Base-by-base conservation (phyloP, 2,329 filamentous ascomycete species). In the Xylaria sp. region DNA sequence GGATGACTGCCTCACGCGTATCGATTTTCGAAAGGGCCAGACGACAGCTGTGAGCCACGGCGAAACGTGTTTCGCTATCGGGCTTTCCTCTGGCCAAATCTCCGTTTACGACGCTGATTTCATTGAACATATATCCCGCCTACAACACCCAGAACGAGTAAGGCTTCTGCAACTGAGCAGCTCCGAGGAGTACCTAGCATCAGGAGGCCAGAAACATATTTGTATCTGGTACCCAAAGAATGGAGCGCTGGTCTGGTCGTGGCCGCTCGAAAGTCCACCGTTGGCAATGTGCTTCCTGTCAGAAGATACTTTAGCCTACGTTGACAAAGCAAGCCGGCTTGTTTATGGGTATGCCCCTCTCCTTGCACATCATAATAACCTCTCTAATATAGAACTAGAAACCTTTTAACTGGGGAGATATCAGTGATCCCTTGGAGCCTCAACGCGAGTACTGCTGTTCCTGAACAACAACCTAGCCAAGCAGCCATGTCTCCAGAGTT, bases 1-100 rank as follows among this genome's bases (percentile, higher is more conserved):
- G 80, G 79, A 80, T 66, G 79, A 81, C 55, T 80, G 80, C 65
- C 50, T 81, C 8, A 67, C 71, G 31, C 70, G 73, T 5, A 74
- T 80, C 44, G 74, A 80, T 63, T 80, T 78, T 62, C 57, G 67
- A 12, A 69, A 69, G 50, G 73, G 74, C 1, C 64, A 69, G 37
- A 63, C 78, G 0, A 76, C 69, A n/a, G 67, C 76, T 1, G 57
- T 79, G 1, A 61, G 70, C 37, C 73, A 76, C 62, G 76, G 77
- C 5, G 69, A 76, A 15, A 58, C 66, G 20, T 72, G 69, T 18
- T 78, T 79, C 58, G 79, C 78, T 15, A 72, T 80, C 12, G 79
- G 77, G 2, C 54, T 79, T 8, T 76, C 74, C 2, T 74, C 71
- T 10, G 80, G 79, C 0, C 72, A 74, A 34, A 75, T 81, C 18